phyloP scores from a whole-genome alignment of 2,329 filamentous ascomycete species.

The Talaromyces sp. region DNA sequence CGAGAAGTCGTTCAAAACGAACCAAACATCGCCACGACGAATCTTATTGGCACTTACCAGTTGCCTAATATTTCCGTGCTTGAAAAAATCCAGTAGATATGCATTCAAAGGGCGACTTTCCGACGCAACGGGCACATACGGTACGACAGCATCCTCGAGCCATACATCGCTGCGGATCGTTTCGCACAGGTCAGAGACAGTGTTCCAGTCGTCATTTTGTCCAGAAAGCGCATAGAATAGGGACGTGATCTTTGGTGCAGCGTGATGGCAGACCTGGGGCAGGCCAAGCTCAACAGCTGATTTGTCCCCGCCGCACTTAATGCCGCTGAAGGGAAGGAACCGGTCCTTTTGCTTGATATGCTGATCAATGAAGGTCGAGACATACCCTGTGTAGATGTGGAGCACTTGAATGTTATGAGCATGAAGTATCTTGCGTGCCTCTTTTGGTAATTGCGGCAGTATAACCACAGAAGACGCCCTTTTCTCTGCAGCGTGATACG shows the following conservation, averaged over 20 bases:
- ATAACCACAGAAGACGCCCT: constrained; percentile 6
- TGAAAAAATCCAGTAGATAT: constrained; percentile 69
- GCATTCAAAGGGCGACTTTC: constrained; percentile 48
- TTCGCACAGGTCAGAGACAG: constrained; percentile 63
- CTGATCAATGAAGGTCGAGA: constrained; percentile 64
- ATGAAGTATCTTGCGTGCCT: background rate
- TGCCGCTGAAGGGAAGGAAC: constrained; percentile 56
- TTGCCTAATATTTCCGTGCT: constrained; percentile 61
- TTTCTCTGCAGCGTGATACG: background rate
- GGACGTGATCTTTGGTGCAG: constrained; percentile 48
- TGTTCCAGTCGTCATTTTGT: constrained; percentile 58
- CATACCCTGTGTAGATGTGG: constrained; percentile 64
- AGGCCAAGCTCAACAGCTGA: background rate
- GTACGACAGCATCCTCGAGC: constrained; percentile 69
- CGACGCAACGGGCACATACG: constrained; percentile 61
- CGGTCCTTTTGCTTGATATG: constrained; percentile 55
- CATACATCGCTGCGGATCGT: constrained; percentile 66
- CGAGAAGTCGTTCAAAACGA: constrained; percentile 9
- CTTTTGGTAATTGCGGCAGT: background rate
- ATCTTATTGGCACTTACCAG: constrained; percentile 64
- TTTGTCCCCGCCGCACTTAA: constrained; percentile 20
- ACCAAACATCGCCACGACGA: constrained; percentile 52
- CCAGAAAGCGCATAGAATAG: constrained; percentile 70
- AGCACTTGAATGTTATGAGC: constrained; percentile 64
- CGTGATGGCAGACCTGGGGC: background rate